Conservation (phyloP, 2,329 filamentous ascomycete species). For the Verticillium longisporum region DNA sequence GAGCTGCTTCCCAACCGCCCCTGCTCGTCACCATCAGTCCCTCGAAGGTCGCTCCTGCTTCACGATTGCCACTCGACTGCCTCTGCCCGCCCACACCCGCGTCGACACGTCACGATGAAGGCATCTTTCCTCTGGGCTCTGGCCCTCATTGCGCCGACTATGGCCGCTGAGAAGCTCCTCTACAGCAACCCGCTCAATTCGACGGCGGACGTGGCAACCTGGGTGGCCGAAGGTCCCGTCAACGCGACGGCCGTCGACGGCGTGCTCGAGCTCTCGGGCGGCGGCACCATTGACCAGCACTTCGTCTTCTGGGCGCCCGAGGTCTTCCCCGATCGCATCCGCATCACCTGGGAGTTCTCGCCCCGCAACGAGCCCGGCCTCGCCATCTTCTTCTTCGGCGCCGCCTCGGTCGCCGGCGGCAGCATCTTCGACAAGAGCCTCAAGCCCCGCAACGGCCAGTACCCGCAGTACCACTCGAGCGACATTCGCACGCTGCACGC, state of each 20-base stretch:
- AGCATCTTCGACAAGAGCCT: constrained; percentile 20
- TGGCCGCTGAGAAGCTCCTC: constrained; percentile 17
- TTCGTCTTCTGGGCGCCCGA: constrained; percentile 25
- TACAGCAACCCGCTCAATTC: constrained; percentile 22
- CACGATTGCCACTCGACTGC: not conserved
- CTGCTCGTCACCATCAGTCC: not conserved
- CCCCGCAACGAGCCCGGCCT: constrained; percentile 21
- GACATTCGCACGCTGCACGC: constrained; percentile 14
- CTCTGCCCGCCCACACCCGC: not conserved
- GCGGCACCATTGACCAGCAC: constrained; percentile 17
- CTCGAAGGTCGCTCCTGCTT: not conserved
- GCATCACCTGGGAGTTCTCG: constrained; percentile 23
- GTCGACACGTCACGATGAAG: not conserved
- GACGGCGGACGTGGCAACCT: constrained; percentile 16
- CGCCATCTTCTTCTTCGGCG: constrained; percentile 26
- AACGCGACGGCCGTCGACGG: constrained; percentile 16
- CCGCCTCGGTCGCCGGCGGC: constrained; percentile 16
- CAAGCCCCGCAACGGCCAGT: constrained; percentile 16
- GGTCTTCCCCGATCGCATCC: constrained; percentile 21
- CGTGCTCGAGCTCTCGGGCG: constrained; percentile 19
- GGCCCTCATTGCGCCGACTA: constrained; percentile 1
- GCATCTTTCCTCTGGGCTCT: constrained; percentile 1
- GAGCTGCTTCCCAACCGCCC: not conserved
- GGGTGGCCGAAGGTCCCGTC: constrained; percentile 22
- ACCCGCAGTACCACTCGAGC: constrained; percentile 15